Conservation (phyloP, 2,329 filamentous ascomycete genomes). For the Pestalotiopsis sp. region DNA sequence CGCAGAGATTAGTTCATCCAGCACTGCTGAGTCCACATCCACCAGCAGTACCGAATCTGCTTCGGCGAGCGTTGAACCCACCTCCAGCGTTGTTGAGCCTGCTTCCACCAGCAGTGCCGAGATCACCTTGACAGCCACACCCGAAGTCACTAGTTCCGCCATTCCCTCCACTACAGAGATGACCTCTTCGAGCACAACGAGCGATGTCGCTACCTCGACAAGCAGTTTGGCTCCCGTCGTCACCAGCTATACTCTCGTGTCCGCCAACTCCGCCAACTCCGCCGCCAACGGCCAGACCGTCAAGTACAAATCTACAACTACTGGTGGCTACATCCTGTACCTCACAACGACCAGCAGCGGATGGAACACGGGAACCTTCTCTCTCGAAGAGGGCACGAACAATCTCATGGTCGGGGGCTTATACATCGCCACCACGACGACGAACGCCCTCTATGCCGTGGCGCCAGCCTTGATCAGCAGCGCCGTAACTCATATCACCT, state of each 20-base stretch:
- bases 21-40: neutral
- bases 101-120: neutral
- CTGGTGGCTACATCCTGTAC: neutral
- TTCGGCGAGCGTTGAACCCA: neutral
- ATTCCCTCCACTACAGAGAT: neutral
- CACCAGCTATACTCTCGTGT: neutral
- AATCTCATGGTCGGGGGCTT: neutral
- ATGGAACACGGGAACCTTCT: neutral
- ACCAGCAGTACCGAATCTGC: neutral
- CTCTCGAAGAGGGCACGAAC: neutral
- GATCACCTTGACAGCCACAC: neutral
- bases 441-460: neutral
- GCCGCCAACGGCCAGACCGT: neutral
- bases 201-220: neutral
- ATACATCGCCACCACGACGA: neutral
- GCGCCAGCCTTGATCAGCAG: neutral
- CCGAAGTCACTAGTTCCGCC: neutral
- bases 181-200: neutral
- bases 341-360: neutral
- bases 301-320: neutral
- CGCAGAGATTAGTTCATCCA: neutral
- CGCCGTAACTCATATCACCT: neutral
- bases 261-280: neutral
- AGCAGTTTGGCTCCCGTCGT: neutral
- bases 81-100: neutral